Evolutionary conservation across 768 basidiomycete species (phyloP), one percentile per base, ranked within the genome.

Genomic region (Tylopilus cervinicoccineus): DNA sequence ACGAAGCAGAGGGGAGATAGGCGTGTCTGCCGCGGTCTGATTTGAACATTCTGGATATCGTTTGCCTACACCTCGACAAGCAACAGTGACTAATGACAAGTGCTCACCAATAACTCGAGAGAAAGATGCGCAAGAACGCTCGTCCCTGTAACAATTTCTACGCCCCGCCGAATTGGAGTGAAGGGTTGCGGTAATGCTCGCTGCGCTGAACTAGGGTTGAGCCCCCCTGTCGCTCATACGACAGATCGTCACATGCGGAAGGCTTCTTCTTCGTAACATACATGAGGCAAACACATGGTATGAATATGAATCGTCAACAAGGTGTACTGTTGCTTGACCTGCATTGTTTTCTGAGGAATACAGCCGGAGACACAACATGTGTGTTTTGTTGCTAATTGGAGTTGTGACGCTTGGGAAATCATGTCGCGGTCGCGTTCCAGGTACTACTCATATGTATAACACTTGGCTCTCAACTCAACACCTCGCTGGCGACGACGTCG

Each of bases 401-500:
- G n/a, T n/a, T 11, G 31, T 16, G 13, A 32, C 11, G 31, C 31
- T 32, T 41, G 17, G 27, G 9, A 3, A 40, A 17, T n/a, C n/a
- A 12, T 6, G 20, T 24, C 9, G 6, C 11, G 12, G 9, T 11
- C 22, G 10, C 20, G 14, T 43, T 9, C 13, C 29, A 14, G 14
- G 13, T 31, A 11, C 29, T 14, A 28, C 3, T 6, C 12, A 31
- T 14, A 31, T 17, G 33, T 33, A 33, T 20, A 38, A 37, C 22
- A 19, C 14, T 36, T 14, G 16, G 13, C 16, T 22, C 38, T 43
- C 29, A 9, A 45, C 47, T 59, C 40, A 67, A 48, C 17, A 50
- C 38, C 56, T 58, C 9, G 40, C 22, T 2, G 68, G 62, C 0
- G 71, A 69, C 16, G 67, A 68, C 36, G 56, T 61, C 24, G 56